Evolutionary conservation across 2,329 filamentous ascomycete species (phyloP).

Genomic region (Coniochaeta prunicola): DNA sequence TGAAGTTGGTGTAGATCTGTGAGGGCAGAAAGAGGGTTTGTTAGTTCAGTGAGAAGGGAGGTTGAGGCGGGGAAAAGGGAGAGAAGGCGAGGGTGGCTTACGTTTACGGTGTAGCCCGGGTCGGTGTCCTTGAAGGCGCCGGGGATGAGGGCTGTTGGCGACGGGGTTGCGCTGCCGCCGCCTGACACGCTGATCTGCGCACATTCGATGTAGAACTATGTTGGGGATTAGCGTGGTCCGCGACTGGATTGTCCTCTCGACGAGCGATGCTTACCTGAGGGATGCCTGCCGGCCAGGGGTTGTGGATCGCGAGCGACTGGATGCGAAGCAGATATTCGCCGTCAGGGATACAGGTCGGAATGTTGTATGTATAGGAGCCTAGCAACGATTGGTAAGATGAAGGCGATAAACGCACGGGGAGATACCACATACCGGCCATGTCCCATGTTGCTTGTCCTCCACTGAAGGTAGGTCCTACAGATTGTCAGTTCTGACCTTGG

Average conservation of each 20-base stretch:
- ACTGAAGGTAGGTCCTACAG: constrained; percentile 14
- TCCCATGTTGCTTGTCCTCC: constrained; percentile 25
- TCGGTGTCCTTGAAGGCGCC: constrained; percentile 29
- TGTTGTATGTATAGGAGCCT: constrained; percentile 27
- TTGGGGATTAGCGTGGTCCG: not conserved
- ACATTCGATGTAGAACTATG: constrained; percentile 36
- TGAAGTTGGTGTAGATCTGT: constrained; percentile 13
- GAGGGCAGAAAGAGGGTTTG: too few species aligned
- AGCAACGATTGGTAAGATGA: not conserved
- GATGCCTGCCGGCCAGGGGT: constrained; percentile 28
- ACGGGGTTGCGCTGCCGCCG: constrained; percentile 21
- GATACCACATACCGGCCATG: constrained; percentile 19
- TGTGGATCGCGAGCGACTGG: constrained; percentile 54
- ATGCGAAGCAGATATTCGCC: constrained; percentile 54
- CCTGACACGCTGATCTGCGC: constrained; percentile 34
- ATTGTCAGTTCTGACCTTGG: not conserved
- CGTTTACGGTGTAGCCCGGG: constrained; percentile 34
- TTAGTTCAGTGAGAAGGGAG: too few species aligned
- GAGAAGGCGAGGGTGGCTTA: constrained; percentile 12
- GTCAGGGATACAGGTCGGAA: constrained; percentile 43
- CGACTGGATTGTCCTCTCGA: not conserved
- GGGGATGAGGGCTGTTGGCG: constrained; percentile 24
- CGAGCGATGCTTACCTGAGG: constrained; percentile 21
- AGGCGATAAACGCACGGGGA: not conserved
- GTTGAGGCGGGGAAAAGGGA: not conserved